These are phyloP conservation scores for Agapanthus africanus DNA, from an alignment of 106 monocot species.

Conservation along the genomic window DNA sequence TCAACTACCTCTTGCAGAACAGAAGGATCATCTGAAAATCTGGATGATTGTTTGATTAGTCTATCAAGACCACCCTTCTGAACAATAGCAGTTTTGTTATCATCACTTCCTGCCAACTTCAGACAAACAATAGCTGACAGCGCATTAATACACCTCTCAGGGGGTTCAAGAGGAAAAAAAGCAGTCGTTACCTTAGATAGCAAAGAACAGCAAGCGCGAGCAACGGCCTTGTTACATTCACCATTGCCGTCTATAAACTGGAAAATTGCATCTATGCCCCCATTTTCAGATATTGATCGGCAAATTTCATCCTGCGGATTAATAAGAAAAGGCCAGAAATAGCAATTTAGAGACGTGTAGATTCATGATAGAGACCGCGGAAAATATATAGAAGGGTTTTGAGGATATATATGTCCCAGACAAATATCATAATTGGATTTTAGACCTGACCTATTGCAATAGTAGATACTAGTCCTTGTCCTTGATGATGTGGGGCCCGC, in stretches of 20 bases:
- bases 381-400: too few species aligned
- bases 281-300: conserved; percentile 73
- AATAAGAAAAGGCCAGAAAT: conserved; percentile 1
- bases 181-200: conserved; percentile 59
- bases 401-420: too few species aligned
- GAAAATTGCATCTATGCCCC: conserved; percentile 78
- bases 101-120: conserved; percentile 90
- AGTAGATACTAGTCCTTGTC: too few species aligned
- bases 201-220: conserved; percentile 78
- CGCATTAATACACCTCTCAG: conserved; percentile 7
- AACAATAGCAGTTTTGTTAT: conserved; percentile 71
- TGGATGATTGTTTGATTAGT: conserved; percentile 64
- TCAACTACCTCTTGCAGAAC: conserved; percentile 79
- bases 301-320: conserved; percentile 85
- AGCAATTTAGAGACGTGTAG: neutral
- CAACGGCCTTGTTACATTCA: conserved; percentile 32
- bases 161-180: neutral
- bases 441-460: too few species aligned
- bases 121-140: conserved; percentile 14
- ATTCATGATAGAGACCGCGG: too few species aligned
- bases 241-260: conserved; percentile 52
- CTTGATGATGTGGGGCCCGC: too few species aligned
- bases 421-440: too few species aligned
- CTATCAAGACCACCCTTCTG: conserved; percentile 69
- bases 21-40: conserved; percentile 78